These are phyloP conservation scores for Ogataea dorogensis DNA, from an alignment of 805 yeast species.

Conservation along the genomic window DNA sequence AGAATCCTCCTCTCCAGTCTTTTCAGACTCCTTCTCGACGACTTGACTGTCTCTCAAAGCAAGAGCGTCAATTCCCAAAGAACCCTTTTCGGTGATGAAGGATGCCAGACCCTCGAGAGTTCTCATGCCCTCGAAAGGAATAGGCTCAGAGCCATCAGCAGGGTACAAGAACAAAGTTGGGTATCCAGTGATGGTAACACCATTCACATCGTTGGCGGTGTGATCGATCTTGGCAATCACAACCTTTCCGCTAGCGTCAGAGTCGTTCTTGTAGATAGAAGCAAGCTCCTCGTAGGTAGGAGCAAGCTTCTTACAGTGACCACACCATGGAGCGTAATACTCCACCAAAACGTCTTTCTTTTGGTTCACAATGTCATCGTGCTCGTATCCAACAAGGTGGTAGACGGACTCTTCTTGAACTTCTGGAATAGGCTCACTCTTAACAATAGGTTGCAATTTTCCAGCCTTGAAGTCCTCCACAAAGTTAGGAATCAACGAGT, in stretches of 20 bases:
- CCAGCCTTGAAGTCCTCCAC: constrained; percentile 65
- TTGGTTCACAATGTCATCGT: constrained; percentile 63
- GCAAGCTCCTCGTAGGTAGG: constrained; percentile 90
- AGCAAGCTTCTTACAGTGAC: constrained; percentile 90
- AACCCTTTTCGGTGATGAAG: constrained; percentile 71
- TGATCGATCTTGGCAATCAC: constrained; percentile 86
- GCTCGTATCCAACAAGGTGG: constrained; percentile 81
- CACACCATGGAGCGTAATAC: constrained; percentile 98
- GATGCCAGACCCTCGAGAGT: constrained; percentile 65
- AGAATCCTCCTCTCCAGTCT: constrained; percentile 75
- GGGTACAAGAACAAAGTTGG: constrained; percentile 92
- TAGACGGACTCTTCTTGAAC: constrained; percentile 66
- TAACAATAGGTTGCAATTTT: constrained; percentile 66
- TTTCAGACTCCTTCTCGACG: constrained; percentile 59
- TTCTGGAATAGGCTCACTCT: constrained; percentile 85
- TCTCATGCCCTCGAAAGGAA: constrained; percentile 69
- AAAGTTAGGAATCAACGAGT: constrained; percentile 55
- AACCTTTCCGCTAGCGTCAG: constrained; percentile 51
- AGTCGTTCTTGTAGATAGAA: constrained; percentile 54
- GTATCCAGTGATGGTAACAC: constrained; percentile 79
- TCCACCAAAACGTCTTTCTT: constrained; percentile 76
- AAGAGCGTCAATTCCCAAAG: constrained; percentile 57
- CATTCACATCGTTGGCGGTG: constrained; percentile 77
- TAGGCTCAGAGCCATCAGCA: constrained; percentile 69
- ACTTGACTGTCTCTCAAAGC: constrained; percentile 30